phyloP scores from a whole-genome alignment of 176 grass and related monocot genomes.

The Leersia perrieri region DNA sequence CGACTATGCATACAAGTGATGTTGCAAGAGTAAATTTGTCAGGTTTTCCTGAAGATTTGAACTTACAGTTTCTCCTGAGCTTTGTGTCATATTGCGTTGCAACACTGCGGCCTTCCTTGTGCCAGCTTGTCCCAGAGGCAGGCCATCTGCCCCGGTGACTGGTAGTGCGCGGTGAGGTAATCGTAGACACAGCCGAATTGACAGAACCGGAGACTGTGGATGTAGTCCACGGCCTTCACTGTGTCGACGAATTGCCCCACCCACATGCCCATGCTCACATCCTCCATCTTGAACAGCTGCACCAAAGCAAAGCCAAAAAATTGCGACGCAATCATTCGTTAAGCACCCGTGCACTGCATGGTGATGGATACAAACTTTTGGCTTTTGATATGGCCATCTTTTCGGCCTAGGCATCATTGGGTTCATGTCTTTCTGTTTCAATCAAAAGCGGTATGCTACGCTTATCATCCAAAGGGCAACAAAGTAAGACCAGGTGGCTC shows the following conservation, averaged over 20 bases:
- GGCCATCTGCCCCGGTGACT: slow-evolving; percentile 65
- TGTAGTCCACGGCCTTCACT: slow-evolving; percentile 27
- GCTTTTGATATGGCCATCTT: slow-evolving; percentile 39
- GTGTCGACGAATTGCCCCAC: slow-evolving; percentile 47
- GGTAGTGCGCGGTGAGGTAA: slow-evolving; percentile 69
- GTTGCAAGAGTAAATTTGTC: neutral
- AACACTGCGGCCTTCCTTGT: slow-evolving; percentile 46
- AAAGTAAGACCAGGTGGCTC: slow-evolving; percentile 6
- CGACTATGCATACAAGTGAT: slow-evolving; percentile 19
- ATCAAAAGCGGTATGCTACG: neutral
- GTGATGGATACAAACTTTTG: slow-evolving; percentile 16
- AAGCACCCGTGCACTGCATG: slow-evolving; percentile 23
- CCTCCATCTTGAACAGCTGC: slow-evolving; percentile 82
- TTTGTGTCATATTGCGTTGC: slow-evolving; percentile 50
- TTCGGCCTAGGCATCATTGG: slow-evolving; percentile 39
- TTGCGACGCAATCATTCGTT: slow-evolving; percentile 31
- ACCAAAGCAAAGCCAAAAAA: neutral
- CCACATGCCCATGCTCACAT: slow-evolving; percentile 84
- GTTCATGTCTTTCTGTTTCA: slow-evolving; percentile 19
- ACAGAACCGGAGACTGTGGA: slow-evolving; percentile 50
- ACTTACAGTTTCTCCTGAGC: neutral
- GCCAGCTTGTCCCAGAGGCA: slow-evolving; percentile 70
- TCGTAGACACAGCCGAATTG: slow-evolving; percentile 52
- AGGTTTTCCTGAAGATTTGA: neutral
- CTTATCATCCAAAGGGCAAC: slow-evolving; percentile 10